Conservation (phyloP, 225 moss, liverwort and hornwort species). For the Takakia lepidozioides region DNA sequence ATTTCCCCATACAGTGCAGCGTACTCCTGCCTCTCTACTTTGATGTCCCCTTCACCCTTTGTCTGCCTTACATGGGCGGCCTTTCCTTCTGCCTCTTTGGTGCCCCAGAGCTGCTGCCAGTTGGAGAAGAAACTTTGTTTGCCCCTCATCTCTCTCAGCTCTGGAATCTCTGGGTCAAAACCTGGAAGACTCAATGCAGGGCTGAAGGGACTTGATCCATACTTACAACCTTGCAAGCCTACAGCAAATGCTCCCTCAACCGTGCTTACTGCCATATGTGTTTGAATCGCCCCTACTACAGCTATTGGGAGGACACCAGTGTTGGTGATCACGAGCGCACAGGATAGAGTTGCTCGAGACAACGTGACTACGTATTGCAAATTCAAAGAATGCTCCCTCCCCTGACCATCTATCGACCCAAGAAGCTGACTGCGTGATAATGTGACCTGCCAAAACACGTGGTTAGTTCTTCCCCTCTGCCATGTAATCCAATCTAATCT, state of each 20-base stretch:
- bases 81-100: background rate
- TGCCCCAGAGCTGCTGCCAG: constrained; percentile 16
- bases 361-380: too few species aligned
- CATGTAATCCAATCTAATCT: too few species aligned
- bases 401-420: too few species aligned
- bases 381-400: too few species aligned
- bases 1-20: constrained; percentile 43
- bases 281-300: constrained; percentile 52
- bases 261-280: constrained; percentile 52
- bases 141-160: background rate
- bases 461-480: too few species aligned
- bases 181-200: constrained; percentile 4
- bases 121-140: constrained; percentile 8
- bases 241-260: constrained; percentile 42
- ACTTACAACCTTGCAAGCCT: constrained; percentile 50
- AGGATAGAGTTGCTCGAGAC: constrained; percentile 29
- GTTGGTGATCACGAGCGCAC: constrained; percentile 64
- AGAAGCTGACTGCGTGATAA: too few species aligned
- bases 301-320: constrained; percentile 28
- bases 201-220: constrained; percentile 11
- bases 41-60: constrained; percentile 16
- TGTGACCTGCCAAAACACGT: too few species aligned
- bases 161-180: background rate
- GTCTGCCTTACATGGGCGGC: constrained; percentile 4
- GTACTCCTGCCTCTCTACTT: constrained; percentile 45